These are phyloP conservation scores for Diplosphaera chodatii DNA, from an alignment of 139 green algal genomes.

Conservation along the genomic window DNA sequence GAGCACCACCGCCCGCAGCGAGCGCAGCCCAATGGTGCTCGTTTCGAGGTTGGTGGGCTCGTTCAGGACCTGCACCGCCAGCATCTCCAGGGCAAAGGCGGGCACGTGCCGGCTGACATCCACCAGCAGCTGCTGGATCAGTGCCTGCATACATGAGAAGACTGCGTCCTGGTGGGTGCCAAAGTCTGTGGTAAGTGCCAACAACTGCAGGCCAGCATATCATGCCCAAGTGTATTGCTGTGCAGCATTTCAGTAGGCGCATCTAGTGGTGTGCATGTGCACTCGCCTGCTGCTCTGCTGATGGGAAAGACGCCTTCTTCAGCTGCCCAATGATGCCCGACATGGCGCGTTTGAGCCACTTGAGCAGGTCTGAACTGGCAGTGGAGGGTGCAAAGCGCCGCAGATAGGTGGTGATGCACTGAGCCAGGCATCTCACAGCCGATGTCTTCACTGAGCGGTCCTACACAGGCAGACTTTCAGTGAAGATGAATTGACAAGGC, in stretches of 20 bases:
- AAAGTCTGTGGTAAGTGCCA: too few species aligned
- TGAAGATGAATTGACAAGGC: neutral
- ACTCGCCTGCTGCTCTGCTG: neutral
- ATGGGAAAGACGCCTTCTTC: neutral
- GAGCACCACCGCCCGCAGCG: constrained; percentile 49
- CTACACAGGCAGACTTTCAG: neutral
- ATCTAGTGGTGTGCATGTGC: too few species aligned
- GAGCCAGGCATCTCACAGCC: constrained; percentile 32
- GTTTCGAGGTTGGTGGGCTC: constrained; percentile 47
- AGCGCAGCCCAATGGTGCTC: constrained; percentile 42
- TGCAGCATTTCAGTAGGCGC: too few species aligned
- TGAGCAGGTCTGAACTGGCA: neutral
- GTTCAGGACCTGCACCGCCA: constrained; percentile 69
- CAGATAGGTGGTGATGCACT: constrained; percentile 34
- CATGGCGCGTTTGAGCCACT: neutral
- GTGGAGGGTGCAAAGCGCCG: constrained; percentile 18
- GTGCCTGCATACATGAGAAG: too few species aligned
- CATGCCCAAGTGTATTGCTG: too few species aligned
- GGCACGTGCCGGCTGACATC: constrained; percentile 43
- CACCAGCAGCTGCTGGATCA: constrained; percentile 42
- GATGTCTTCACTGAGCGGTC: constrained; percentile 17
- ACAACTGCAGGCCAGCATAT: too few species aligned
- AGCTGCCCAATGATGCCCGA: neutral
- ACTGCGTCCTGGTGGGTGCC: too few species aligned
- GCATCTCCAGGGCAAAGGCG: constrained; percentile 52